Percentiles rank a stretch among this genome's conserved stretches.
These are phyloP conservation scores for Hypsizygus ulmarius DNA, from an alignment of 1,284 basidiomycete genomes.

Conservation along the genomic window DNA sequence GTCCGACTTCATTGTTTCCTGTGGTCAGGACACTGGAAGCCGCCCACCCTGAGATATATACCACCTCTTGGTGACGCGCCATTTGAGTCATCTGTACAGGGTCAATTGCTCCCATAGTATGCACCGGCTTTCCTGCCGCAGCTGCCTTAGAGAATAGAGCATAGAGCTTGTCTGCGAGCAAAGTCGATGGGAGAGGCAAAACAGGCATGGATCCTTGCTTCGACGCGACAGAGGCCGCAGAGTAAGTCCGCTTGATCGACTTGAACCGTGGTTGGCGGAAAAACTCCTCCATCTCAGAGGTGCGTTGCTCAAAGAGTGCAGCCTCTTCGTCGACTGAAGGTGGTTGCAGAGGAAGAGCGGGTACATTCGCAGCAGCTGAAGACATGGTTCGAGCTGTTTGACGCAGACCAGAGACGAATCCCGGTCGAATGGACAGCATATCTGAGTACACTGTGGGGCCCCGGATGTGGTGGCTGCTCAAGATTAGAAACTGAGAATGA, in stretches of 20 bases:
- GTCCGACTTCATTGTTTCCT: constrained; percentile 93
- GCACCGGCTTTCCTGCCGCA: constrained; percentile 66
- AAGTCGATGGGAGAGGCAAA: constrained; percentile 71
- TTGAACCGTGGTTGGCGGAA: constrained; percentile 76
- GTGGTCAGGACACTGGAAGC: constrained; percentile 87
- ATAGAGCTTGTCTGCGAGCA: constrained; percentile 84
- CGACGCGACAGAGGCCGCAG: constrained; percentile 74
- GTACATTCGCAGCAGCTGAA: constrained; percentile 21
- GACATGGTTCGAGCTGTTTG: constrained; percentile 33
- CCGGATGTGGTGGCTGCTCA: background rate
- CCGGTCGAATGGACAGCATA: constrained; percentile 18
- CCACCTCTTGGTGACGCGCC: constrained; percentile 91
- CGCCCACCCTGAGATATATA: constrained; percentile 96
- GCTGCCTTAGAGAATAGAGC: constrained; percentile 62
- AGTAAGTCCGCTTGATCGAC: constrained; percentile 75
- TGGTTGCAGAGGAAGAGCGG: constrained; percentile 56
- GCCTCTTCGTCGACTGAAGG: constrained; percentile 66
- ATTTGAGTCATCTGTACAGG: constrained; percentile 97
- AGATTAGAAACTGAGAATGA: background rate
- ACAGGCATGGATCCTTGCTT: constrained; percentile 89
- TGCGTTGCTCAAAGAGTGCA: constrained; percentile 62
- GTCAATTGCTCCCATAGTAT: constrained; percentile 89
- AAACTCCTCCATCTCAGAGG: constrained; percentile 67
- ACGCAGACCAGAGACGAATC: constrained; percentile 17
- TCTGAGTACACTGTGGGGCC: background rate